Base-by-base conservation (phyloP, 208 protist genomes). In the Crithidia thermophila region DNA sequence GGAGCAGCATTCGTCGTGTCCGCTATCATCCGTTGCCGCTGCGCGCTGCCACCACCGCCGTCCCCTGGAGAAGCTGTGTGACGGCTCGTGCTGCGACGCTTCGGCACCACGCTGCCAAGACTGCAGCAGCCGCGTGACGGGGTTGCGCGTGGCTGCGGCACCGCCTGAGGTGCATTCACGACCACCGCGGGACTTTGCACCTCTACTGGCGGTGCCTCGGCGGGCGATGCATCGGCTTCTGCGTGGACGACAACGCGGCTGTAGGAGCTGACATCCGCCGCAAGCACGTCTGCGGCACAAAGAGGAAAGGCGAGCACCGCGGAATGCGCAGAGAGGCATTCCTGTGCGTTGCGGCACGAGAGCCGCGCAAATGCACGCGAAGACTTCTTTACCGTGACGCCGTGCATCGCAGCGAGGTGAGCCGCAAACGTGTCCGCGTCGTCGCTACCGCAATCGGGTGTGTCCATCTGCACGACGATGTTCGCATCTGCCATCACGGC, bases 391-490 rank as follows among this genome's bases (percentile, higher is more conserved):
- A 30, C 31, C 4, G 16, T 23, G 4, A 74, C 58, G 4, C 67
- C 67, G 52, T 36, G 67, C 13, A 50, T 67, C 27, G 21, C 31
- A 2, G 57, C 33, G 6, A 74, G 51, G 20, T 30, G 42, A 4
- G 55, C 25, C 0, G 27, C 34, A 14, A 45, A 25, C 34, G 13
- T 5, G 8, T 8, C 2, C 5, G 10, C 47, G 14, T 25, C 27
- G 49, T 56, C 3, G 16, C 20, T 16, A 27, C 55, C 36, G 55
- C n/a, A 20, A n/a, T n/a, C n/a, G n/a, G n/a, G n/a, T n/a, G n/a
- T n/a, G n/a, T n/a, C 49, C 43, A 55, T 30, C 36, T 69, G 69
- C 16, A 75, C 28, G 3, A 64, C 20, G 16, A 75, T 55, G 0
- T 69, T 53, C 2, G 61, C 20, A 20, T 33, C 49, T 28, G 36